Base-by-base conservation (phyloP, 352 stramenopile genomes). In the Phytophthora cactorum region DNA sequence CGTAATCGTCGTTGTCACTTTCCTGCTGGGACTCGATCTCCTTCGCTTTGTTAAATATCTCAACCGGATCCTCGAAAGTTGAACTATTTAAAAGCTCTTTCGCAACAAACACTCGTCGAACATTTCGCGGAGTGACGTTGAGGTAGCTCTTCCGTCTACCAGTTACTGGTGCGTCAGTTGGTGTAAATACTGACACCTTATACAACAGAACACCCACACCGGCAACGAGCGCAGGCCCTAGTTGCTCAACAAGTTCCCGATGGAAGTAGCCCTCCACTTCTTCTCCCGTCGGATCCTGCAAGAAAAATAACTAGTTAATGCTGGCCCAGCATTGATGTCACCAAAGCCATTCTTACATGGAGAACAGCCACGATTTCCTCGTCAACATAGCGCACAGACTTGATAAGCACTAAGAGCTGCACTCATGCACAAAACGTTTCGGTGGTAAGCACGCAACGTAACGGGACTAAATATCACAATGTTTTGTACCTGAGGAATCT, bases 191-290 rank as follows among this genome's bases (percentile, higher is more conserved):
- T 1, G 82, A 89, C 12, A 95, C 86, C 4, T 94, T 79, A 28
- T 85, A 78, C 1, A 95, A 70, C n/a, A 91, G 10, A 29, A 93
- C 55, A 6, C 67, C 88, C 0, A 74, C 77, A 9, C 83, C 83
- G 25, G 65, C 74, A 32, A 78, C 63, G 0, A 95, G 56, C 8
- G 81, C 81, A 39, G 84, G 73, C 0, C 84, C 86, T 25, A 94
- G 66, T 22, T 87, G 81, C 61, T 93, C 83, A 31, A 93, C 86
- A 7, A 94, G 76, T 31, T 93, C 84, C 0, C 82, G 84, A 54
- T 95, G 88, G 25, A 95, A 93, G 45, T 95, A 95, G 6, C 86
- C 84, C 11, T 93, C 82, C 6, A 94, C 79, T 63, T 90, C 79
- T 63, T 90, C 84, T 12, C 81, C 86, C 5, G 87, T 88, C 1